Evolutionary conservation across 495 filamentous ascomycete genomes (phyloP).

Genomic region (Neurospora sp.): DNA sequence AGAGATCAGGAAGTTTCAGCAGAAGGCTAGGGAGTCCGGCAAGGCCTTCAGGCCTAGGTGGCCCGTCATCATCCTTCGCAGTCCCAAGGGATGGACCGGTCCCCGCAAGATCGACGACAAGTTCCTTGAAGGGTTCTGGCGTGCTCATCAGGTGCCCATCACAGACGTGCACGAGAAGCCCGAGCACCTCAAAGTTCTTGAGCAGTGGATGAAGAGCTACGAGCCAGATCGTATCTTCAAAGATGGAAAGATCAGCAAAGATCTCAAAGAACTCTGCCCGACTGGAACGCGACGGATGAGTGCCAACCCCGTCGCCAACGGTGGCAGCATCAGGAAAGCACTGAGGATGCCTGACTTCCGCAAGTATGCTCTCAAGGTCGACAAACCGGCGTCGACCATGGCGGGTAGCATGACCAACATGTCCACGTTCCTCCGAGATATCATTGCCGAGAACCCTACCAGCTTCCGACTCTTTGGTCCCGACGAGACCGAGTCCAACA

Average conservation of each 20-base stretch:
- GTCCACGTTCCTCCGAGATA: constrained; percentile 50
- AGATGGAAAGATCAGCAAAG: constrained; percentile 45
- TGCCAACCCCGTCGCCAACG: constrained; percentile 63
- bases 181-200: constrained; percentile 49
- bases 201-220: constrained; percentile 62
- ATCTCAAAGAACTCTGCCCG: constrained; percentile 52
- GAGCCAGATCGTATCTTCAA: constrained; percentile 56
- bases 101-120: constrained; percentile 55
- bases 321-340: constrained; percentile 50
- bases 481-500: constrained; percentile 70
- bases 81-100: constrained; percentile 64
- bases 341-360: constrained; percentile 56
- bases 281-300: constrained; percentile 53
- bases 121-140: constrained; percentile 60
- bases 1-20: constrained; percentile 55
- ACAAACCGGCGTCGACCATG: constrained; percentile 39
- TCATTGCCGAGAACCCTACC: constrained; percentile 47
- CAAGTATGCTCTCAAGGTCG: constrained; percentile 45
- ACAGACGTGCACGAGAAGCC: constrained; percentile 50
- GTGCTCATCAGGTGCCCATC: constrained; percentile 62
- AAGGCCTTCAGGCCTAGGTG: constrained; percentile 56
- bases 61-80: constrained; percentile 65
- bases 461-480: constrained; percentile 66
- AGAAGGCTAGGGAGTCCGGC: constrained; percentile 53
- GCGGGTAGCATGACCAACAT: constrained; percentile 55